phyloP scores from a whole-genome alignment of 306 rosid species.

The Datisca glomerata region DNA sequence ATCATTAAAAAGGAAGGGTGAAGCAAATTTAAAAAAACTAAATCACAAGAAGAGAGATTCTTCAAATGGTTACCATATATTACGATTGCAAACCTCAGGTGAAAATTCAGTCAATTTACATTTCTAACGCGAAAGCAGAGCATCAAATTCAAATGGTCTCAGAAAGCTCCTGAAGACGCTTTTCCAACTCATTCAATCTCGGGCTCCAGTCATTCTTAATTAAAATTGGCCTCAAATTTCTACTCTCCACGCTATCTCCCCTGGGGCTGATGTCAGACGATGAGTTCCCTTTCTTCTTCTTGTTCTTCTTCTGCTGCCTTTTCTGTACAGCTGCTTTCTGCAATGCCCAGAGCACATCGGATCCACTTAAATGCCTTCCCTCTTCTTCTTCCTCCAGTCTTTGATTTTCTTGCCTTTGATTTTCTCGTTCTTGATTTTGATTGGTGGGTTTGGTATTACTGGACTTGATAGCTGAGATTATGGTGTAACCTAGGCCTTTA shows the following conservation, averaged over 20 bases:
- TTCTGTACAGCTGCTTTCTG: conserved; percentile 37
- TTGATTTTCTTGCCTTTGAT: conserved; percentile 1
- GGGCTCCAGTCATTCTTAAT: conserved; percentile 37
- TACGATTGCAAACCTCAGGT: too few relatives aligned
- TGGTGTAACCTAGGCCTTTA: conserved; percentile 20
- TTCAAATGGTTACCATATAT: too few relatives aligned
- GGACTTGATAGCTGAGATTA: conserved; percentile 14
- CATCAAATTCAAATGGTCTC: conserved; percentile 15
- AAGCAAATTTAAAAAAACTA: too few relatives aligned
- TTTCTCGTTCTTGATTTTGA: conserved; percentile 3
- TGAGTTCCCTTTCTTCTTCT: conserved; percentile 15
- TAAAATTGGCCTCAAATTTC: conserved; percentile 28
- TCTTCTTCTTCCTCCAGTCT: conserved; percentile 4
- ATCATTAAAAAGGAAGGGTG: too few relatives aligned
- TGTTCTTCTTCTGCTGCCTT: conserved; percentile 20
- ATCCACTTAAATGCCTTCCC: conserved; percentile 37
- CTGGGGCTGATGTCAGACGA: conserved; percentile 19
- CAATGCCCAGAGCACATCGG: conserved; percentile 59
- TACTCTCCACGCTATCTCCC: conserved; percentile 20
- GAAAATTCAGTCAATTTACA: too few relatives aligned
- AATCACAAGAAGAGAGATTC: too few relatives aligned
- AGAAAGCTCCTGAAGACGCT: conserved; percentile 40
- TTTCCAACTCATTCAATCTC: conserved; percentile 44
- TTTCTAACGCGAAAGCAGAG: too few relatives aligned
- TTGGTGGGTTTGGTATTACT: conserved; percentile 11